Evolutionary conservation across 257 asterid species (phyloP).

Genomic region (Vinca minor): DNA sequence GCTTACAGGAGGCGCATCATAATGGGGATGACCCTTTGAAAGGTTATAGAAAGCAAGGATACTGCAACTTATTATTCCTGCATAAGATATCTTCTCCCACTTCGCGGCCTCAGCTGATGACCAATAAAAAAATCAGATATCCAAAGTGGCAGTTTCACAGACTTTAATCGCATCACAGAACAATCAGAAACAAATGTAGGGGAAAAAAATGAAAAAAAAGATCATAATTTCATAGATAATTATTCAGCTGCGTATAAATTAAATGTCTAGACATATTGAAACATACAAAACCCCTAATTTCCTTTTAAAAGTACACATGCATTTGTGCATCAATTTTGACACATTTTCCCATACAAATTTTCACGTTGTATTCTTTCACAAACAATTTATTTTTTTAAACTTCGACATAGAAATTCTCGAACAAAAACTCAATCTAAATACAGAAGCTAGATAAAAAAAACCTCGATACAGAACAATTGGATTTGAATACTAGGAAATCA

Average conservation of each 20-base stretch:
- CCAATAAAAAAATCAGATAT: neutral
- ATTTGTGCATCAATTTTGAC: no score
- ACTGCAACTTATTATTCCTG: constrained; percentile 42
- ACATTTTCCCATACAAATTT: no score
- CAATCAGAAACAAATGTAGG: neutral
- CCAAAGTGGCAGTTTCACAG: neutral
- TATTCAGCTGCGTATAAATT: neutral
- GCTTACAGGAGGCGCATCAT: constrained; percentile 71
- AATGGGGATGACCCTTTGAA: constrained; percentile 72
- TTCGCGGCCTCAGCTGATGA: constrained; percentile 69
- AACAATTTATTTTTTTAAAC: no score
- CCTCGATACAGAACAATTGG: neutral
- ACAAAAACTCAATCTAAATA: no score
- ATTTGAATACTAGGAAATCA: neutral
- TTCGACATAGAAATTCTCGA: no score
- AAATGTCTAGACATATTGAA: neutral
- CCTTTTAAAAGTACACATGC: no score
- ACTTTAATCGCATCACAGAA: neutral
- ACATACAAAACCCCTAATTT: neutral
- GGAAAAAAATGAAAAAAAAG: neutral
- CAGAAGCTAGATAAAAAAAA: neutral
- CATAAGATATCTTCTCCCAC: constrained; percentile 79
- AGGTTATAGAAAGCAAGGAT: constrained; percentile 39
- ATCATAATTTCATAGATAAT: neutral
- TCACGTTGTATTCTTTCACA: no score